A percentile compares a stretch with the other conserved stretches of the same genome.
phyloP scores from a whole-genome alignment of 768 basidiomycete species.

The Paxillus rubicundulus region DNA sequence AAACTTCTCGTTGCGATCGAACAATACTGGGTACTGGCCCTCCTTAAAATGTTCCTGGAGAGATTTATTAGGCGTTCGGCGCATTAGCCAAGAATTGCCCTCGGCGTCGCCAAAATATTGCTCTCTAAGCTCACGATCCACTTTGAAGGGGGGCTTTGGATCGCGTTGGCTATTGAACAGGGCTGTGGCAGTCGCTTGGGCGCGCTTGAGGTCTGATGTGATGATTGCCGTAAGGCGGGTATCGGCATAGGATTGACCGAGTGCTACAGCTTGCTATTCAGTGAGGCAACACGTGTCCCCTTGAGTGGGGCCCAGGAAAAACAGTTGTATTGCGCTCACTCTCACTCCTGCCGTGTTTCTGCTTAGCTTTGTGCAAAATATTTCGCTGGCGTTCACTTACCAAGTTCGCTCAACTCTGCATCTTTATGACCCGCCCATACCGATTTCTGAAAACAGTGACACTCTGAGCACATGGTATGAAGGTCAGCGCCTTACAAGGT shows the following conservation, averaged over 20 bases:
- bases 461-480: not conserved
- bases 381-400: constrained; percentile 35
- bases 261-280: constrained; percentile 61
- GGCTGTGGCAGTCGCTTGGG: constrained; percentile 57
- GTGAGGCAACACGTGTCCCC: not conserved
- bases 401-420: constrained; percentile 71
- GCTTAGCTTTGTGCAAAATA: not conserved
- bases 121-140: constrained; percentile 58
- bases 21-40: constrained; percentile 52
- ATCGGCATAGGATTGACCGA: constrained; percentile 50
- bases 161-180: constrained; percentile 48
- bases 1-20: constrained; percentile 48
- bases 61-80: constrained; percentile 26
- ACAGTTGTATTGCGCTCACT: constrained; percentile 31
- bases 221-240: constrained; percentile 55
- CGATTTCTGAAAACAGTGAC: constrained; percentile 30
- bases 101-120: constrained; percentile 71
- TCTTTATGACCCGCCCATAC: constrained; percentile 80
- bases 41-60: constrained; percentile 48
- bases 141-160: constrained; percentile 45
- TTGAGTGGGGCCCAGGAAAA: not conserved
- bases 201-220: constrained; percentile 66
- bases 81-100: constrained; percentile 47
- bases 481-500: constrained; percentile 46
- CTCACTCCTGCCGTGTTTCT: constrained; percentile 46